Evolutionary conservation across 2,329 filamentous ascomycete species (phyloP).

Genomic region (Rutstroemia sp.): DNA sequence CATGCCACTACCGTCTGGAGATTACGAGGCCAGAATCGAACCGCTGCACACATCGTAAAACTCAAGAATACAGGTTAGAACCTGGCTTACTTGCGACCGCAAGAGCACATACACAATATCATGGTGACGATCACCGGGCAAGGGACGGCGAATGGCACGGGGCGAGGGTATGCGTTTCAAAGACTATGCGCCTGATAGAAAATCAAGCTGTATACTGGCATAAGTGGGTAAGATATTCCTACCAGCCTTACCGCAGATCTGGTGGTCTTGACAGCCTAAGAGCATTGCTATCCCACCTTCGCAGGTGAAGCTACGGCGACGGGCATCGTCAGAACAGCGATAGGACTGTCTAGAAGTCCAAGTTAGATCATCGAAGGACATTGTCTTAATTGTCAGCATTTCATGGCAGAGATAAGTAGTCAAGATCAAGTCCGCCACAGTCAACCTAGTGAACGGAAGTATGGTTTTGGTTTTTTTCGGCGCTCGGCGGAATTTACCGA

Average conservation of each 20-base stretch:
- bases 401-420: not conserved
- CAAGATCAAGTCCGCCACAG: not conserved
- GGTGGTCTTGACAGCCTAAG: not conserved
- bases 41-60: not conserved
- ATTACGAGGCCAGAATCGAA: not conserved
- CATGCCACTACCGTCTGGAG: not conserved
- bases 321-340: not conserved
- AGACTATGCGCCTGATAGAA: not conserved
- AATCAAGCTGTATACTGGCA: not conserved
- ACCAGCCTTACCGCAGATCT: not conserved
- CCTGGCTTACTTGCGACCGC: not conserved
- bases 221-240: not conserved
- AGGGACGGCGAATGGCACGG: not conserved
- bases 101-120: not conserved
- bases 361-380: not conserved
- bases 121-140: not conserved
- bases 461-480: constrained; percentile 4
- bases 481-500: constrained; percentile 18
- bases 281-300: not conserved
- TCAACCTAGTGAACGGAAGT: constrained; percentile 1
- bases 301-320: not conserved
- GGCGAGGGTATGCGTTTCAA: not conserved
- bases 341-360: not conserved
- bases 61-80: not conserved
- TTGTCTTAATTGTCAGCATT: not conserved